phyloP scores from a whole-genome alignment of 129 eudicot species.

The Solidago caesia region DNA sequence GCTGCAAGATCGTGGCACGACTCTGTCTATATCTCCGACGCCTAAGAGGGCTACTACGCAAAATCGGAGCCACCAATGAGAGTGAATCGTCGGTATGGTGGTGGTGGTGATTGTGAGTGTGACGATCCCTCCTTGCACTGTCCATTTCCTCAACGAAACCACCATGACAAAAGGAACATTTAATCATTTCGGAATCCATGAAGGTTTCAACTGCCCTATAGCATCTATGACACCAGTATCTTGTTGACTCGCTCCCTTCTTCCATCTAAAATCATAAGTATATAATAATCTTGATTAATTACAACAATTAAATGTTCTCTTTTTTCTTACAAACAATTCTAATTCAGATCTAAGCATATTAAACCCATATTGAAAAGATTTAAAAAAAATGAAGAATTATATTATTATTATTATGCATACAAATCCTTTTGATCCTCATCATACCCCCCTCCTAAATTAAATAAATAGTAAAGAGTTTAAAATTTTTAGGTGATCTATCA shows the following conservation, averaged over 20 bases:
- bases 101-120: constrained; percentile 18
- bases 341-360: no score
- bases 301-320: neutral
- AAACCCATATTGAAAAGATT: no score
- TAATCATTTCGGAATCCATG: constrained; percentile 45
- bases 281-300: neutral
- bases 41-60: constrained; percentile 56
- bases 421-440: no score
- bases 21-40: constrained; percentile 48
- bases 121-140: constrained; percentile 28
- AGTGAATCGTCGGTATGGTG: constrained; percentile 30
- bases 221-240: constrained; percentile 71
- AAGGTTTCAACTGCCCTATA: constrained; percentile 50
- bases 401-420: no score
- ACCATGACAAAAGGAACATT: constrained; percentile 60
- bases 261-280: constrained; percentile 42
- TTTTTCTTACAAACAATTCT: neutral
- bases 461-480: no score
- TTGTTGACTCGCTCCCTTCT: constrained; percentile 46
- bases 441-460: no score
- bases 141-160: constrained; percentile 69
- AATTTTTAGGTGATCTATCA: no score
- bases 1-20: constrained; percentile 56
- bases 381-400: no score
- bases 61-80: constrained; percentile 72